phyloP scores from a whole-genome alignment of 169 alveolate species.

The Plasmodium cynomolgi region DNA sequence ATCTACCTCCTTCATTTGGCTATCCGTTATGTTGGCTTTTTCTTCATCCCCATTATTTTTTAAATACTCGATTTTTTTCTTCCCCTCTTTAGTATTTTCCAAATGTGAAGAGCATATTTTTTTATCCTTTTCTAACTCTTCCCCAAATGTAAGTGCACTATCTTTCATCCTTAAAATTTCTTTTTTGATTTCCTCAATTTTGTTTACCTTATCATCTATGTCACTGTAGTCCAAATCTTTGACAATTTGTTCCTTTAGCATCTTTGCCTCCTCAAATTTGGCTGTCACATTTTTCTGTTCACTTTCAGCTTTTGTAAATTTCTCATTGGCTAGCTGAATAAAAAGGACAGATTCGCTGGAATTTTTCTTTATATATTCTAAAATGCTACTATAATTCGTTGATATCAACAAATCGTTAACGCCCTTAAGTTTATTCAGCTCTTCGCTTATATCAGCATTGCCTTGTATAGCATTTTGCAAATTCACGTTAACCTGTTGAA shows the following conservation, averaged over 20 bases:
- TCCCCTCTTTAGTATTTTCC: slow-evolving; percentile 10
- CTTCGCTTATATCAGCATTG: slow-evolving; percentile 10
- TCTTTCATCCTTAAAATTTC: neutral
- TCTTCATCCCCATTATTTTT: neutral
- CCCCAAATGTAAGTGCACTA: neutral
- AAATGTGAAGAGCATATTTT: neutral
- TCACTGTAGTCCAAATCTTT: neutral
- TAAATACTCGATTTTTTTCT: slow-evolving; percentile 4
- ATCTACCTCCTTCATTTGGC: neutral
- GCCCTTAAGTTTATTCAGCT: slow-evolving; percentile 1
- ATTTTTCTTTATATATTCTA: slow-evolving; percentile 1
- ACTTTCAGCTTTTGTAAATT: neutral
- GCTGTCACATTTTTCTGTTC: neutral
- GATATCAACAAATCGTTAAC: neutral
- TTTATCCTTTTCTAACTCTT: neutral
- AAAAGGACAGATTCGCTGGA: neutral
- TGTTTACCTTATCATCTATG: neutral
- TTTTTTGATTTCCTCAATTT: neutral
- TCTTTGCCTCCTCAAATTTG: neutral
- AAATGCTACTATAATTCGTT: neutral
- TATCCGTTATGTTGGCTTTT: neutral
- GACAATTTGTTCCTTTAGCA: neutral
- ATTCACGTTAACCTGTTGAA: neutral
- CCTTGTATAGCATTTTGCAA: neutral
- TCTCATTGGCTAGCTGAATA: neutral